Conservation (phyloP, 148 eudicot species). For the Vaccinium myrtillus region DNA sequence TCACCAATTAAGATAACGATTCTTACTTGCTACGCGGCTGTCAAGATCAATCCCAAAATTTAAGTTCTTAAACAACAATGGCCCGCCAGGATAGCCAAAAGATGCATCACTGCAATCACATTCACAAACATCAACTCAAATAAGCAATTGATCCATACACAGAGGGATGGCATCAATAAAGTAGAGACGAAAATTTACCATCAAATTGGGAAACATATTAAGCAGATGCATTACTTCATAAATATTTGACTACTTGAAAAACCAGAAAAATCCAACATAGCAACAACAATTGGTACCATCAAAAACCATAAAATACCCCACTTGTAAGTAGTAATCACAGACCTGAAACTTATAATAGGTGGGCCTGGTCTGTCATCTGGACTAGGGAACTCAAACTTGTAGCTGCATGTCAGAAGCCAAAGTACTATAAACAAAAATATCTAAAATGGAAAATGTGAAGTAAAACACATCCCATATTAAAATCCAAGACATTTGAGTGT, state of each 20-base stretch:
- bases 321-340: constrained; percentile 1
- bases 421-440: constrained; percentile 17
- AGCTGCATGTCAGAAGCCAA: constrained; percentile 50
- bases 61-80: constrained; percentile 80
- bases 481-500: not conserved
- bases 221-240: not conserved
- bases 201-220: not conserved
- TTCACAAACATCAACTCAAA: constrained; percentile 1
- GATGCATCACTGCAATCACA: constrained; percentile 90
- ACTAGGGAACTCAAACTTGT: constrained; percentile 97
- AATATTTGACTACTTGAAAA: not conserved
- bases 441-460: not conserved
- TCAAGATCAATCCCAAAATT: constrained; percentile 98
- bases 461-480: not conserved
- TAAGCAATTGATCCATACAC: constrained; percentile 5
- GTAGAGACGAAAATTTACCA: not conserved
- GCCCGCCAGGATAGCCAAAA: constrained; percentile 97
- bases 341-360: constrained; percentile 99
- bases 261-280: not conserved
- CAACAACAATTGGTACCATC: not conserved
- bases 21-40: constrained; percentile 98
- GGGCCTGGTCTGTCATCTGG: constrained; percentile 99
- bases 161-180: not conserved
- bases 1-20: constrained; percentile 8
- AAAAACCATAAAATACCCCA: constrained; percentile 1